Evolutionary conservation across 805 yeast species (phyloP), one percentile per base, ranked within the genome.

Genomic region (Sungouiozyma intestinalis): DNA sequence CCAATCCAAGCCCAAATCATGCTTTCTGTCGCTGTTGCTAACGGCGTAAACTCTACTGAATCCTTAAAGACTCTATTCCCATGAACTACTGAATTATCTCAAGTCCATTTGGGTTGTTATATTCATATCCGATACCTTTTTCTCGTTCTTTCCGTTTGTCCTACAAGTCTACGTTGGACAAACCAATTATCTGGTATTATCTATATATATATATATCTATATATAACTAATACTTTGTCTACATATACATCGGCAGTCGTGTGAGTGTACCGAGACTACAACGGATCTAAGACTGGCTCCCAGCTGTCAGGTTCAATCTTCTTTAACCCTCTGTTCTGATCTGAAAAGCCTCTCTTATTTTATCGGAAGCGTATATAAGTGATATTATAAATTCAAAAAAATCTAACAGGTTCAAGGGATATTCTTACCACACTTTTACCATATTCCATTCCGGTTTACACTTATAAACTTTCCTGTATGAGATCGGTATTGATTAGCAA

Each of bases 1-100:
- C 64, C 65, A 38, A 40, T 50, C 17, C 55, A 61, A 48, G 58
- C 63, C 7, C 60, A 59, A 39, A 42, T 60, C n/a, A 43, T 61
- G 36, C 44, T 57, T 17, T 41, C 58, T 4, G 46, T 61, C 39
- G 64, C 63, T 7, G 43, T 55, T 2, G 49, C 51, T 27, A 59
- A 60, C 43, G 51, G 50, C 21, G 60, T 55, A 15, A 49, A 42
- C 14, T 17, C 37, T 16, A 37, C 50, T 3, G 31, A 39, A 4
- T 36, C 39, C n/a, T 33, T 51, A 18, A 41, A 37, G n/a, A 18
- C 31, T 16, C 16, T 51, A 1, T 48, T 48, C 45, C 48, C 52
- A 39, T 40, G 14, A 38, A 5, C 19, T 3, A n/a, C n/a, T 24
- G 33, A n/a, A 24, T 13, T 16, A 7, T n/a, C 15, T 32, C 16